Evolutionary conservation across 2,329 filamentous ascomycete genomes (phyloP), one percentile per base, ranked within the genome.

Genomic region (Pseudogymnoascus verrucosus): DNA sequence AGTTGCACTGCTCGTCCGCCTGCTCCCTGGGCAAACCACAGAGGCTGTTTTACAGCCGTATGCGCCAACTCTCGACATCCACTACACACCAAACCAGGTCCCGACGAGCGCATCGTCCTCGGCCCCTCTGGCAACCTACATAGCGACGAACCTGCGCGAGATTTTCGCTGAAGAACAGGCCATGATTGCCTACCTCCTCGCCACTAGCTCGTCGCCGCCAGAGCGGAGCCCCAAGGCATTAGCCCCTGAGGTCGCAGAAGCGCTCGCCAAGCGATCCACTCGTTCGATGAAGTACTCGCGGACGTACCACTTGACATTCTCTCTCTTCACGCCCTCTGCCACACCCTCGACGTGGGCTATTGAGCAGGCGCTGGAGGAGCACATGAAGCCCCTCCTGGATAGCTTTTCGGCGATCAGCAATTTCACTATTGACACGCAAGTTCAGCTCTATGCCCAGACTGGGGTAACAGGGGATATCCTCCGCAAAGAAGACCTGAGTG

Each of bases 231-330:
- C 79, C 2, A 77, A 79, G 64, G 77, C 77, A 4, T 68, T 84
- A 40, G 76, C 78, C 0, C 77, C 81, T 36, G 80, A 85, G 34
- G 77, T 81, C 0, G 78, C 81, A 23, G 84, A 85, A 42, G 78
- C 82, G 0, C 79, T 85, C 69, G 83, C 77, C 70, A 89, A 80
- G 82, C 89, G 92, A 66, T 90, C 90, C 37, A 95, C 90, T 2
- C 84, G 92, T 61, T 91, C 92, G 0, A 84, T 98, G 71, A 96
- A 93, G 73, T 96, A 97, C 74, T 89, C 95, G 3, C 87, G 93
- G 12, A 96, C 91, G 0, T 99, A 98, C 74, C 95, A 99, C 73
- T 80, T 99, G 28, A 96, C 93, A 0, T 96, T 99, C 72, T 99
- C 95, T 0, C 81, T 99, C 2, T 98, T 99, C 74, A 95, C 91